Base-by-base conservation (phyloP, 2,329 filamentous ascomycete genomes). In the Aspergillus brunneoviolaceus region DNA sequence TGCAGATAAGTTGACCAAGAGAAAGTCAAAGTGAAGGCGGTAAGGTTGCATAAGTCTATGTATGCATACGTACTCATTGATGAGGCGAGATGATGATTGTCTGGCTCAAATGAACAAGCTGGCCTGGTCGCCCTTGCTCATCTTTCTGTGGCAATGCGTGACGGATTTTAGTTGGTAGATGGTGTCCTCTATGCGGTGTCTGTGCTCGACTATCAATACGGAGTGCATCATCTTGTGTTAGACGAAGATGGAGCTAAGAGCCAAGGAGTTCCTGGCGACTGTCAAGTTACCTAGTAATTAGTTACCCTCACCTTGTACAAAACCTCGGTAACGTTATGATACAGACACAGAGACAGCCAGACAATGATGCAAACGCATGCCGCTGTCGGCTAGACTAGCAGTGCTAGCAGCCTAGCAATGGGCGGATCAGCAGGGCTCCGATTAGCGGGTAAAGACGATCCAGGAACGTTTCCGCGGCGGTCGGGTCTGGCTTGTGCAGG, bases 351-450 rank as follows among this genome's bases (percentile, higher is more conserved):
- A n/a, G 21, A 19, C 14, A 45, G 39, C 4, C 39, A 45, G 16
- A 45, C 39, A 45, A 19, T 45, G 39, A 45, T 45, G 39, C 12
- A 48, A 52, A 47, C 50, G 48, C 57, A 49, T 57, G 39, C 29
- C 50, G 53, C 29, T 59, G 53, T 55, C 27, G 49, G 33, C 33
- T 35, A 35, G 49, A 45, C 33, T 35, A 51, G 23, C 47, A 11
- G 39, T 53, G 45, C 31, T 49, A 52, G 55, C 31, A 21, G 21
- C 21, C 21, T 21, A 21, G 21, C 1, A 21, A 21, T 21, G 21
- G 55, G 60, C 62, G 62, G 63, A 63, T 63, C 62, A 60, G 57
- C 63, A 62, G 60, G 57, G 61, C 63, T 62, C 59, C 58, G 58
- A 56, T 63, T 62, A 57, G 55, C 19, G 56, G 51, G 50, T 56